Conservation (phyloP, 78 protist genomes). For the Acrasis kona region DNA sequence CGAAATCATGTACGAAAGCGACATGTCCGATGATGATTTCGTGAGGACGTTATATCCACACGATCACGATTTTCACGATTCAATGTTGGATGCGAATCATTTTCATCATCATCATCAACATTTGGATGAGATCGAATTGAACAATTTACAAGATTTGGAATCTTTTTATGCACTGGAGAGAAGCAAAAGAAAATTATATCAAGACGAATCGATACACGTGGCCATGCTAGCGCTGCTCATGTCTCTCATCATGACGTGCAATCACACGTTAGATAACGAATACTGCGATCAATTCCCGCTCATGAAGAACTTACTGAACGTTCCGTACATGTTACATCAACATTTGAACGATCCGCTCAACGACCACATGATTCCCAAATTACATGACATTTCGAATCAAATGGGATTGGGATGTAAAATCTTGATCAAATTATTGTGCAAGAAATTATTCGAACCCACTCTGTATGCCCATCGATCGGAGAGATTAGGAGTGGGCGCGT, state of each 20-base stretch:
- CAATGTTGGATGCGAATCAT: no score
- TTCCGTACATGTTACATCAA: slow-evolving; percentile 36
- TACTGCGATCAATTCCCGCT: slow-evolving; percentile 53
- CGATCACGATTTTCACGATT: no score
- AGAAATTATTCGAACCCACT: slow-evolving; percentile 2
- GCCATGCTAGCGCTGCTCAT: neutral
- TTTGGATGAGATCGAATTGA: no score
- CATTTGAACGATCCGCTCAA: slow-evolving; percentile 4
- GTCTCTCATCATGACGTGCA: neutral
- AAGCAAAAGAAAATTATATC: neutral
- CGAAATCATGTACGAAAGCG: no score
- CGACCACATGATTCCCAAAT: neutral
- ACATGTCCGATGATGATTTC: no score
- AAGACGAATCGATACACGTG: neutral
- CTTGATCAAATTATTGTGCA: neutral
- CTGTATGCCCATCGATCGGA: neutral
- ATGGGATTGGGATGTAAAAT: slow-evolving; percentile 25
- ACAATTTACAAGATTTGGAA: no score
- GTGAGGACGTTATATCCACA: no score
- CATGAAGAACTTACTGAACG: slow-evolving; percentile 22
- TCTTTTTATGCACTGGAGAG: neutral
- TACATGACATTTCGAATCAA: slow-evolving; percentile 37
- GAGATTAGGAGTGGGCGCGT: slow-evolving; percentile 5
- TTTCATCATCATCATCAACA: no score
- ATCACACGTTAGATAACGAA: slow-evolving; percentile 41